phyloP scores from a whole-genome alignment of 208 protist genomes.

The Vickermania ingenoplastis region DNA sequence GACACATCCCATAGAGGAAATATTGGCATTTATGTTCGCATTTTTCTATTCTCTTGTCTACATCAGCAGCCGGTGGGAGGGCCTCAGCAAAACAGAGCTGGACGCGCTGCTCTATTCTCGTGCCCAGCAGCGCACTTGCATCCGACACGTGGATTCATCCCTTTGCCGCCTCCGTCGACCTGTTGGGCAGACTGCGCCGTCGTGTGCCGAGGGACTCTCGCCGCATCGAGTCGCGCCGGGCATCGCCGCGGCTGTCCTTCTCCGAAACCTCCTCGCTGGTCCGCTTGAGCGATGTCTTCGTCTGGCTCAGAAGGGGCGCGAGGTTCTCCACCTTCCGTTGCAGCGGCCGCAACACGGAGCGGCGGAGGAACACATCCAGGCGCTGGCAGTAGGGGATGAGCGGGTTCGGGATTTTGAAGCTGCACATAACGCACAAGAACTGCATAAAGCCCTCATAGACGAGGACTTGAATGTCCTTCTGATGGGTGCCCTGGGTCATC shows the following conservation, averaged over 20 bases:
- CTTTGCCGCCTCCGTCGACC: too few species aligned
- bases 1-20: too few species aligned
- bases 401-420: constrained; percentile 84
- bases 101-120: too few species aligned
- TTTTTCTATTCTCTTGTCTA: too few species aligned
- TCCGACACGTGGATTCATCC: too few species aligned
- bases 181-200: too few species aligned
- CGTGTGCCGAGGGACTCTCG: too few species aligned
- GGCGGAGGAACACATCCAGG: constrained; percentile 54
- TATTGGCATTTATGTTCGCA: too few species aligned
- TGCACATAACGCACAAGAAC: constrained; percentile 75
- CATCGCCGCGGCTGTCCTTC: not conserved
- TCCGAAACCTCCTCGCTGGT: constrained; percentile 1
- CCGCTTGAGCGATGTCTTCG: constrained; percentile 7
- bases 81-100: too few species aligned
- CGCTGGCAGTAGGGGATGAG: constrained; percentile 65
- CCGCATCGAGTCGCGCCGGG: not conserved
- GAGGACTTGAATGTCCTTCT: constrained; percentile 41
- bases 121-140: too few species aligned
- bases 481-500: constrained; percentile 2
- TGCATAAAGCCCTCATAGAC: constrained; percentile 71
- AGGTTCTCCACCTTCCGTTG: constrained; percentile 41
- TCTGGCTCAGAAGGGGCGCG: constrained; percentile 18
- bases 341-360: constrained; percentile 67
- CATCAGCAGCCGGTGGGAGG: too few species aligned